phyloP scores from a whole-genome alignment of 228 moss, liverwort and hornwort genomes.

The Sphagnum magellanicum region DNA sequence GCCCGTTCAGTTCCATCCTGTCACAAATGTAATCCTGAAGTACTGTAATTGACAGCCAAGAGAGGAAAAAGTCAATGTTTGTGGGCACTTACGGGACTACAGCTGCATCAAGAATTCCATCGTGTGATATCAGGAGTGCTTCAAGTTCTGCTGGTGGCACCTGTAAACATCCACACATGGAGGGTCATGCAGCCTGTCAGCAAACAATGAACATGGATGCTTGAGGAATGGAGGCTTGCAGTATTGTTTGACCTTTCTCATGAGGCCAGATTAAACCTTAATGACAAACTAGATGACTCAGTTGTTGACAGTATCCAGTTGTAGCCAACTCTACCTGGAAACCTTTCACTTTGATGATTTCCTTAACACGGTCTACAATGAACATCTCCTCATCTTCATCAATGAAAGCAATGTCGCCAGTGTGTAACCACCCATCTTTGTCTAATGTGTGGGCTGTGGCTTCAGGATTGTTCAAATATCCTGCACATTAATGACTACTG shows the following conservation, averaged over 20 bases:
- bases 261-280: not conserved
- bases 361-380: conserved; percentile 51
- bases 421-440: conserved; percentile 46
- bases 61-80: not conserved
- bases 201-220: too few relatives aligned
- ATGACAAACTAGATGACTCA: not conserved
- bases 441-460: conserved; percentile 30
- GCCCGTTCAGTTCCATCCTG: not conserved
- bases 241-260: too few relatives aligned
- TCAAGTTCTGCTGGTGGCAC: conserved; percentile 49
- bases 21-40: not conserved
- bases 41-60: not conserved
- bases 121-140: conserved; percentile 31
- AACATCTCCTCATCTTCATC: conserved; percentile 43
- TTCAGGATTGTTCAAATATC: conserved; percentile 34
- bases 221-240: too few relatives aligned
- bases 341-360: conserved; percentile 44
- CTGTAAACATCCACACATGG: conserved; percentile 4
- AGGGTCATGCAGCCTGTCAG: too few relatives aligned
- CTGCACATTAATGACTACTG: conserved; percentile 7
- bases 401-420: conserved; percentile 36
- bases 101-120: conserved; percentile 35
- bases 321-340: conserved; percentile 26
- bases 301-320: not conserved
- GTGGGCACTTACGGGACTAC: conserved; percentile 31